These are phyloP conservation scores for Allomyces javanicus DNA, from an alignment of 192 early-diverging fungal species.

Conservation along the genomic window DNA sequence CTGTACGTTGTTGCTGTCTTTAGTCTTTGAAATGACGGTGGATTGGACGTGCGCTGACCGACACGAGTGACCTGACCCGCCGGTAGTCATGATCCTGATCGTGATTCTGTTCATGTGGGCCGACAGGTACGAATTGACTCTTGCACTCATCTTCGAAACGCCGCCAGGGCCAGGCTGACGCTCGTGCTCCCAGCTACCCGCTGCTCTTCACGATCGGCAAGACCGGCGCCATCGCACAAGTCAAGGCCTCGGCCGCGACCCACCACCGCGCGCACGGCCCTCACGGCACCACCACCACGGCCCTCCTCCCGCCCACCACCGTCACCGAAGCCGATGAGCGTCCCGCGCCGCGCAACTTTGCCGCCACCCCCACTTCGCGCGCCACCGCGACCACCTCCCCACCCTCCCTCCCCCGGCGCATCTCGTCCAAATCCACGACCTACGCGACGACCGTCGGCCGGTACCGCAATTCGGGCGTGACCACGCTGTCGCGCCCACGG, in stretches of 20 bases:
- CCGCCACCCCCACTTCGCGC: background rate
- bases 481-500: too few relatives aligned
- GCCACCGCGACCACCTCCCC: background rate
- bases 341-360: background rate
- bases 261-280: background rate
- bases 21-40: background rate
- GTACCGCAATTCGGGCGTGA: too few relatives aligned
- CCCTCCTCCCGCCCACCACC: background rate
- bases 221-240: background rate
- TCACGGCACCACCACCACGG: background rate
- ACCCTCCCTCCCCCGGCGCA: too few relatives aligned
- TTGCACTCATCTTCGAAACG: too few relatives aligned
- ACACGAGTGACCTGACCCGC: too few relatives aligned
- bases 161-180: too few relatives aligned
- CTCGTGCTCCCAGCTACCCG: background rate
- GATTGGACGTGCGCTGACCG: background rate
- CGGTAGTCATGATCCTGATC: background rate
- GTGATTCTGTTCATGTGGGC: background rate
- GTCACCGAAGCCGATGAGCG: background rate
- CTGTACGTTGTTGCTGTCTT: background rate
- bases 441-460: too few relatives aligned
- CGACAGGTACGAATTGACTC: background rate
- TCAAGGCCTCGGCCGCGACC: background rate
- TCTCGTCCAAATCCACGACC: too few relatives aligned
- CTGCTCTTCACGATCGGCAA: background rate